Percentiles rank a stretch among this genome's conserved stretches.
phyloP scores from a whole-genome alignment of 108 stramenopile genomes.

The Nitzschia putrida region DNA sequence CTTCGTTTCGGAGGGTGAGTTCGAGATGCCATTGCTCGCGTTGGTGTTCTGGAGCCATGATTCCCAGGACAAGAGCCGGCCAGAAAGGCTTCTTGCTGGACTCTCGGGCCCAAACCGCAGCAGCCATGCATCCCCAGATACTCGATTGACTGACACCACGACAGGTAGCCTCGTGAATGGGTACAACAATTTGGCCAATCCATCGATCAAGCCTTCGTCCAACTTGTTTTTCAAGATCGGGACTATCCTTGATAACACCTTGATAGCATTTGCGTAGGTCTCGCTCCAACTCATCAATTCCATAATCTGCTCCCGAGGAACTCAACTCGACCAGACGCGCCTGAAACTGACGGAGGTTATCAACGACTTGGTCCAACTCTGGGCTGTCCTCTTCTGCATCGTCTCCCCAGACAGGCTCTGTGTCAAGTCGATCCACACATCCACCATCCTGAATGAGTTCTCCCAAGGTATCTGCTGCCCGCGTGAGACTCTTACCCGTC shows the following conservation, averaged over 20 bases:
- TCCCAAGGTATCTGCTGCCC: slow-evolving; percentile 44
- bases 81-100: slow-evolving; percentile 87
- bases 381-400: slow-evolving; percentile 40
- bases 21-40: slow-evolving; percentile 81
- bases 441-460: slow-evolving; percentile 66
- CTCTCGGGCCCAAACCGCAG: slow-evolving; percentile 88
- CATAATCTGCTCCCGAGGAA: slow-evolving; percentile 50
- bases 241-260: slow-evolving; percentile 61
- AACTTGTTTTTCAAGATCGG: slow-evolving; percentile 56
- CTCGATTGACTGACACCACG: slow-evolving; percentile 87
- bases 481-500: slow-evolving; percentile 52
- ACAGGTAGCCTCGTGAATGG: slow-evolving; percentile 74
- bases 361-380: slow-evolving; percentile 40
- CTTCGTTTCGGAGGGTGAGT: slow-evolving; percentile 78
- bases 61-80: slow-evolving; percentile 89
- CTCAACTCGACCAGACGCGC: slow-evolving; percentile 13
- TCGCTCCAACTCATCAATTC: slow-evolving; percentile 59
- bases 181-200: slow-evolving; percentile 70
- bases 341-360: slow-evolving; percentile 32
- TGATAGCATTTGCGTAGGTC: slow-evolving; percentile 66
- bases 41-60: slow-evolving; percentile 82
- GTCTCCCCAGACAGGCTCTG: slow-evolving; percentile 56
- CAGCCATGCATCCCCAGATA: slow-evolving; percentile 90
- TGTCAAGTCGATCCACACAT: slow-evolving; percentile 68
- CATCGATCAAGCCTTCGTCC: slow-evolving; percentile 66